Evolutionary conservation across 1,284 basidiomycete species (phyloP), one percentile per base, ranked within the genome.

Genomic region (Cystobasidium slooffiae): DNA sequence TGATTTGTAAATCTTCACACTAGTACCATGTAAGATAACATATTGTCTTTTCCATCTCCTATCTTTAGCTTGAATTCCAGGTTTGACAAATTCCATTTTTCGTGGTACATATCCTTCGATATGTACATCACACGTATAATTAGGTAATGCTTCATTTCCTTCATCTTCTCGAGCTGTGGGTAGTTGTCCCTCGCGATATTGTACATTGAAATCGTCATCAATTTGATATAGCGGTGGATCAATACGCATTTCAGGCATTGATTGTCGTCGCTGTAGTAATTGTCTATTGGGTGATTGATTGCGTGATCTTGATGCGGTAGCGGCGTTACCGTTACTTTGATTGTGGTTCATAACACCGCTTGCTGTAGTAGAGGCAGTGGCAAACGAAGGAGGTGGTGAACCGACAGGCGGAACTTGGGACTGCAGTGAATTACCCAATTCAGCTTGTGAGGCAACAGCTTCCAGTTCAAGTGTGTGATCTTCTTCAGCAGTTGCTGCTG

Each of bases 11-110:
- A 98, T 86, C 75, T 88, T 87, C 80, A 99, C 89, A 77, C 87
- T 86, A 6, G 96, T 99, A 51, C 96, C 97, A 80, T 97, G 93
- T 52, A 99, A 84, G 77, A 97, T 92, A 82, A 94, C 92, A 80
- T 96, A 88, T 75, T 90, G 88, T 66, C 91, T 86, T 77, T 90
- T 88, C 96, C 96, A 99, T 80, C 92, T 92, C 47, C 97, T 86
- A 80, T 97, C 94, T 80, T 87, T 88, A 18, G 94, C 90, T 81
- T 96, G 93, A 3, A 93, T 85, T 9, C 93, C 93, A 0, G 94
- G 93, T 16, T 87, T 84, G 0, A 83, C 85, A 81, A 99, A 98
- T 85, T 99, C 96, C 90, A 96, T 89, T 86, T 99, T 99, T 66
- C 93, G 88, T 5, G 91, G 91, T 84, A 99, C 87, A 75, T 90